Evolutionary conservation across 2,329 filamentous ascomycete species (phyloP), one percentile per base, ranked within the genome.

Genomic region (Aspergillus costaricaensis): DNA sequence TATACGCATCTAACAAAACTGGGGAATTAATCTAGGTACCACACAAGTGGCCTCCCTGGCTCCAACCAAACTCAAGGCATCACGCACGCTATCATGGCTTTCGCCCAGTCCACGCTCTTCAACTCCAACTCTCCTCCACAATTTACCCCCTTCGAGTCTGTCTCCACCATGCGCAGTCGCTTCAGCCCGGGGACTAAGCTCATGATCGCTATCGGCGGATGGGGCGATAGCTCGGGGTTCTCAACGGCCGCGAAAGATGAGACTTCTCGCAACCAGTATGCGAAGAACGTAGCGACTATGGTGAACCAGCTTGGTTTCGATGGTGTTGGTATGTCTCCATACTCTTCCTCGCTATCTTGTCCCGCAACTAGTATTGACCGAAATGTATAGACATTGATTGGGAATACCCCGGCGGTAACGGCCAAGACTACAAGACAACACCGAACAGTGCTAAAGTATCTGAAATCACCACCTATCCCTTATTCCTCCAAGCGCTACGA

Each of bases 171-270:
- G 48, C 82, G 85, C 17, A 74, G 76, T 25, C 77, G 85, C 19
- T 88, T 86, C 58, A 70, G 79, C 12, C 71, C 81, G 0, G 79
- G 79, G 25, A 87, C 87, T 19, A 87, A 89, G 65, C 75, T 92
- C 21, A 83, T 89, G 77, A 81, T 92, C 39, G 88, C 90, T 19
- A 86, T 92, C 63, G 90, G 90, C 10, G 90, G 89, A 55, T 92
- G 90, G 89, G 89, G 88, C 0, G 87, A 91, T 61, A 87, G 83
- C 0, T 72, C 74, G 6, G 89, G 88, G 0, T 92, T 91, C 68
- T 81, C 83, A 0, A 72, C 44, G 1, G 88, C 83, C 0, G 85
- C 86, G 1, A 80, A 78, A 54, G 80, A 81, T 3, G 79, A 83
- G 1, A 66, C 74, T 8, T 82, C 81, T 1, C 83, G 87, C 15